These are phyloP conservation scores for Salix dunnii DNA, from an alignment of 345 rosid species.

Conservation along the genomic window DNA sequence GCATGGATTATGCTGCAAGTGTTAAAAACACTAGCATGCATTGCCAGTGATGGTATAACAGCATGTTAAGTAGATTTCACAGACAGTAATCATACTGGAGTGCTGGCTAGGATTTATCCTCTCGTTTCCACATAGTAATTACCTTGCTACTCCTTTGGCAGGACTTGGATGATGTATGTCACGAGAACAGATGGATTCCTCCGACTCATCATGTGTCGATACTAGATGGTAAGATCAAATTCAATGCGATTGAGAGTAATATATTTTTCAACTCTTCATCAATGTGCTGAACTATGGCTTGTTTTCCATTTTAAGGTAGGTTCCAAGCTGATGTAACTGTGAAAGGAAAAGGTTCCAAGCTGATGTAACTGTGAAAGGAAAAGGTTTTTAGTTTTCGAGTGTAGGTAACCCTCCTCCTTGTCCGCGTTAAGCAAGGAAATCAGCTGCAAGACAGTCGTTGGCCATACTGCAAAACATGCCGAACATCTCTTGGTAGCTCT, in stretches of 20 bases:
- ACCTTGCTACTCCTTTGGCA: constrained; percentile 20
- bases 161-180: constrained; percentile 62
- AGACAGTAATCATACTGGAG: not conserved
- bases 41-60: not conserved
- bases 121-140: not conserved
- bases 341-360: constrained; percentile 43
- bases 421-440: constrained; percentile 57
- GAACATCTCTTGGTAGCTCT: not conserved
- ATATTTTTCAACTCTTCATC: not conserved
- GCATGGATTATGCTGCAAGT: not conserved
- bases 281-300: not conserved
- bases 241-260: not conserved
- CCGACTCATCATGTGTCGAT: constrained; percentile 50
- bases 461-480: constrained; percentile 24
- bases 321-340: constrained; percentile 45
- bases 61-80: not conserved
- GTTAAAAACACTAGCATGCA: not conserved
- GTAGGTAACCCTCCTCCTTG: constrained; percentile 27
- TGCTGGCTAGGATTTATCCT: not conserved
- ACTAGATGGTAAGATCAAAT: constrained; percentile 50
- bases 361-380: constrained; percentile 38
- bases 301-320: constrained; percentile 42
- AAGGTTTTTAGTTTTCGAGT: constrained; percentile 23
- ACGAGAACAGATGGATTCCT: constrained; percentile 50
- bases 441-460: constrained; percentile 51